Evolutionary conservation across 2,329 filamentous ascomycete species (phyloP), one percentile per base, ranked within the genome.

Genomic region (Alternaria solani): DNA sequence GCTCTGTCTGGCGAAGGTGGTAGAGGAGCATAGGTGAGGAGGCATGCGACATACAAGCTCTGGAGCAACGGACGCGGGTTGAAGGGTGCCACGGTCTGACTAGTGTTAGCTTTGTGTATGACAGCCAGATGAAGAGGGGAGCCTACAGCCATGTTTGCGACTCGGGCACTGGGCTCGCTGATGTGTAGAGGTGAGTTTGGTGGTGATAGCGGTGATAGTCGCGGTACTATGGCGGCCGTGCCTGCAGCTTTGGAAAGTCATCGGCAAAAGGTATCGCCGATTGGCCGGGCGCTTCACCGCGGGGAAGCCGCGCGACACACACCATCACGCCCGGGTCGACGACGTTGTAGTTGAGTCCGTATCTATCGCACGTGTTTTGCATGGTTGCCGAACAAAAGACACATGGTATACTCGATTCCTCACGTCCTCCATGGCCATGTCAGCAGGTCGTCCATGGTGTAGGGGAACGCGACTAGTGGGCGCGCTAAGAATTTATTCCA

Each of bases 1-100:
- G 34, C 20, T 12, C 11, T 4, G 32, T 23, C 2, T 23, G 20
- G 20, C 20, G 20, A 23, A 4, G 20, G 20, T 23, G 20, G 20
- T 23, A 20, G 16, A 28, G 30, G 6, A 47, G 16, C n/a, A 20
- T 28, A 14, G 42, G n/a, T 34, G 41, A n/a, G 28, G 26, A 5
- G 7, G 32, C 2, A 4, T 49, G 59, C 52, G 64, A 86, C 89
- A 74, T 88, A 93, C 89, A 97, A 89, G 77, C 89, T 89, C 84
- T 97, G 93, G 78, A 99, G 91, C 87, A 97, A 93, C 43, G 95
- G 95, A 80, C 94, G 92, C 77, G 95, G 95, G 86, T 99, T 99
- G 76, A 98, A 86, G 66, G 95, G 95, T 79, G 96, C 90, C 83
- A 96, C 69, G 48, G 69, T 65, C 72, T 75, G 51, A 5, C 12